Evolutionary conservation across 2,329 filamentous ascomycete genomes (phyloP), one percentile per base, ranked within the genome.

Genomic region (Penicillium freii): DNA sequence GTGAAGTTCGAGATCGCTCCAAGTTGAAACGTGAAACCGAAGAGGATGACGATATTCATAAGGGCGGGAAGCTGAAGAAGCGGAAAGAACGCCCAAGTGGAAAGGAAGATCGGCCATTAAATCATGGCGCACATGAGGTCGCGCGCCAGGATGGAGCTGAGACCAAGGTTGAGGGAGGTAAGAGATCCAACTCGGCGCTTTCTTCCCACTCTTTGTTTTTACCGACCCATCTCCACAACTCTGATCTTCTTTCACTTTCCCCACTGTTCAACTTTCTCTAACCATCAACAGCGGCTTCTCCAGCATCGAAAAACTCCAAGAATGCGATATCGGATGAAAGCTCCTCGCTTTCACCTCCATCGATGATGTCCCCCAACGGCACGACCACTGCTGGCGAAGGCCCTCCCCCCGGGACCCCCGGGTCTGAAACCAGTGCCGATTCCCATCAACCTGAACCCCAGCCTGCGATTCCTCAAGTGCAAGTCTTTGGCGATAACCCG

Each of bases 401-500:
- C 71, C 77, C 84, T 65, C 83, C 84, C 57, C 81, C 87, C 69
- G 81, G 82, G 61, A 82, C 84, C 27, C 85, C 87, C 49, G 81
- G 84, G 40, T 91, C 90, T 5, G 80, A 81, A 33, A 80, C 79
- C 48, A 80, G 79, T 56, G 81, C 81, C 3, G 80, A 82, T 42
- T 82, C 83, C 42, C 85, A 84, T 72, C 85, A 84, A 70, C 82
- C 82, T 15, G 78, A 80, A 48, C 83, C 84, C 6, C 83, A 84
- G 2, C 82, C 85, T n/a, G 79, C 84, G 7, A 76, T 88, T 25
- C 83, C 84, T 6, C 88, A 92, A 58, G 87, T 87, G 69, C 90
- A 96, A 75, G 92, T 91, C 0, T 97, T 97, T 73, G 93, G 93
- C 58, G 88, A 93, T 39, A 92, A 97, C 70, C 93, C 93, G 0